Evolutionary conservation across 2,329 filamentous ascomycete species (phyloP).

Genomic region (Colletotrichum australisinense): DNA sequence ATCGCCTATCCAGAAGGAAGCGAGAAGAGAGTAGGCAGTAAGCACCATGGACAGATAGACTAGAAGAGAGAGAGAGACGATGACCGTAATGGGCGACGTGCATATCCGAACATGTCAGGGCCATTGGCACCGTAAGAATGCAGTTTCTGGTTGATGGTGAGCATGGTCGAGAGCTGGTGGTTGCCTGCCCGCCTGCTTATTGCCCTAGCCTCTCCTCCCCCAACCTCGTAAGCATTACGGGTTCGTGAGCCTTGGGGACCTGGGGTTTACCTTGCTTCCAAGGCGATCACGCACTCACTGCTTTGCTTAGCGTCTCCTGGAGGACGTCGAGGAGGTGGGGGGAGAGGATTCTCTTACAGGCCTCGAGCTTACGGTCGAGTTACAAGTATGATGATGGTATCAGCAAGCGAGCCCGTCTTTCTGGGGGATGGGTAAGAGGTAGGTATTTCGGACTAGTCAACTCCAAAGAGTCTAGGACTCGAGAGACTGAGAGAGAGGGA

Average conservation of each 20-base stretch:
- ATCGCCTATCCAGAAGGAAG: neutral
- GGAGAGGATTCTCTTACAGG: neutral
- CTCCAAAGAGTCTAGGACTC: too few relatives aligned
- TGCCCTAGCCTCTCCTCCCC: neutral
- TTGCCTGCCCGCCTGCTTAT: neutral
- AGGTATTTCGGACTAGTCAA: too few relatives aligned
- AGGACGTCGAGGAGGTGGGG: neutral
- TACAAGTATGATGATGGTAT: neutral
- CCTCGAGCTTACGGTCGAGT: neutral
- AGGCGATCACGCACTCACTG: slow-evolving; percentile 26
- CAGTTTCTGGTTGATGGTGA: slow-evolving; percentile 11
- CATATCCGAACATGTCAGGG: slow-evolving; percentile 32
- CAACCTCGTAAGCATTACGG: neutral
- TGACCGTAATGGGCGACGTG: slow-evolving; percentile 20
- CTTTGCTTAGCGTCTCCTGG: neutral
- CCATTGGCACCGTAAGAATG: slow-evolving; percentile 11
- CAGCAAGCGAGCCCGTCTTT: neutral
- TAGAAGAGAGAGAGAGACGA: neutral
- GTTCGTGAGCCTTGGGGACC: neutral
- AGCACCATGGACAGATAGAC: neutral
- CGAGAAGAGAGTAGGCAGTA: neutral
- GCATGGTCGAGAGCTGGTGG: neutral
- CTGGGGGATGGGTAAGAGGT: too few relatives aligned
- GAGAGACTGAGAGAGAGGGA: neutral
- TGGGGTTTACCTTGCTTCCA: slow-evolving; percentile 8